phyloP scores from a whole-genome alignment of 2,329 filamentous ascomycete genomes.

The Neonectria magnoliae region DNA sequence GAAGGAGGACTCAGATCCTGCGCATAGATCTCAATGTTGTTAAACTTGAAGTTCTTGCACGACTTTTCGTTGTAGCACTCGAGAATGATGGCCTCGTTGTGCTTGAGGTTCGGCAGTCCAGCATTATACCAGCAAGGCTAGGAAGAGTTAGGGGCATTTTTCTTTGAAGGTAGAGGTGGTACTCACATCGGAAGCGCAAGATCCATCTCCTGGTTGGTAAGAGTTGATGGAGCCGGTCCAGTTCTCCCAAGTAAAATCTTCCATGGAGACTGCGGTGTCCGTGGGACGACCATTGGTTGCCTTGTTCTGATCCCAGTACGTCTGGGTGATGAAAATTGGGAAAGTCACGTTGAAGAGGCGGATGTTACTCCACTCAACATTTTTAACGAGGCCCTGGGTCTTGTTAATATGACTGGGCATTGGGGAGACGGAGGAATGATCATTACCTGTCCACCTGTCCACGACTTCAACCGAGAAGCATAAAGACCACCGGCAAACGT shows the following conservation, averaged over 20 bases:
- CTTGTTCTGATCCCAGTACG: constrained; percentile 24
- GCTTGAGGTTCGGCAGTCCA: constrained; percentile 20
- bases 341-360: constrained; percentile 25
- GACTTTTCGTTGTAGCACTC: constrained; percentile 23
- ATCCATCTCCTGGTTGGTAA: constrained; percentile 19
- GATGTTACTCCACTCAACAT: constrained; percentile 23
- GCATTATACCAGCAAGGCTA: constrained; percentile 22
- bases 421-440: neutral
- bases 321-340: constrained; percentile 24
- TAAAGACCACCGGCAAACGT: constrained; percentile 23
- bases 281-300: constrained; percentile 16
- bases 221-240: constrained; percentile 23
- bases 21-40: constrained; percentile 14
- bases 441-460: constrained; percentile 21
- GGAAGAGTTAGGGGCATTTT: neutral
- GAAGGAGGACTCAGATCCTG: constrained; percentile 17
- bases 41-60: constrained; percentile 21
- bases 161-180: neutral
- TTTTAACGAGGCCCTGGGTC: constrained; percentile 15
- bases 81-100: constrained; percentile 24
- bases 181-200: constrained; percentile 22
- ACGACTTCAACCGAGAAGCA: constrained; percentile 21
- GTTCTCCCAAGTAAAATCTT: constrained; percentile 22
- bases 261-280: constrained; percentile 15
- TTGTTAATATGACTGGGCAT: neutral